phyloP scores from a whole-genome alignment of 768 basidiomycete species.

The Lentinula raphanica region DNA sequence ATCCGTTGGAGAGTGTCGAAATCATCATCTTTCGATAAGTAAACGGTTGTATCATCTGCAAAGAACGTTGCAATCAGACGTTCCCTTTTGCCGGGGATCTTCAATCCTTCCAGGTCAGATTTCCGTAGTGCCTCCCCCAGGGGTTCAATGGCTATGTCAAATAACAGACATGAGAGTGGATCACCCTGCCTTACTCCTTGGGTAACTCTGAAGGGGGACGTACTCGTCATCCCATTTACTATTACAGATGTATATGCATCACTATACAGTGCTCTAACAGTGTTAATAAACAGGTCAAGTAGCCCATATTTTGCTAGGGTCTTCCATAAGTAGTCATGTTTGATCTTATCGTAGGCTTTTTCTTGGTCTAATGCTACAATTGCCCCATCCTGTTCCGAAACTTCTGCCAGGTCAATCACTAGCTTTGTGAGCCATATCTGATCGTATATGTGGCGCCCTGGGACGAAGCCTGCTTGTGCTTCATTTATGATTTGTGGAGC shows the following conservation, averaged over 20 bases:
- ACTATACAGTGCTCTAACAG: slow-evolving; percentile 23
- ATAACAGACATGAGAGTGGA: slow-evolving; percentile 15
- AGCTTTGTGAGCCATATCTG: slow-evolving; percentile 23
- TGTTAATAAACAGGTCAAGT: slow-evolving; percentile 22
- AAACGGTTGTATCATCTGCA: slow-evolving; percentile 9
- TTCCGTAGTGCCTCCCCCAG: slow-evolving; percentile 16
- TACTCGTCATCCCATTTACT: slow-evolving; percentile 19
- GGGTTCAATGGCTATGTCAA: slow-evolving; percentile 17
- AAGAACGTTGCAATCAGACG: slow-evolving; percentile 18
- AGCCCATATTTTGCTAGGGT: slow-evolving; percentile 7
- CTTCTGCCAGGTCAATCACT: slow-evolving; percentile 20
- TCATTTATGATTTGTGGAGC: slow-evolving; percentile 23
- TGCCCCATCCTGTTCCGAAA: neutral
- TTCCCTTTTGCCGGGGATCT: slow-evolving; percentile 8
- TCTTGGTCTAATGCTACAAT: too few relatives aligned
- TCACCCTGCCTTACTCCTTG: slow-evolving; percentile 27
- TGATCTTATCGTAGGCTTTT: too few relatives aligned
- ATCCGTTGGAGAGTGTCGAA: slow-evolving; percentile 6
- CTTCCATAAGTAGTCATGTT: too few relatives aligned
- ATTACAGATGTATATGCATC: neutral
- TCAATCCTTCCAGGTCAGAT: slow-evolving; percentile 13
- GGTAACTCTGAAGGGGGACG: slow-evolving; percentile 11
- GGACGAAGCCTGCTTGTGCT: slow-evolving; percentile 36
- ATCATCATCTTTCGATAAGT: slow-evolving; percentile 7
- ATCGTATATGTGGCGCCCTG: slow-evolving; percentile 24